These are phyloP conservation scores for Debaryomycetaceae sp. DNA, from an alignment of 1,139 yeast species.

Conservation along the genomic window DNA sequence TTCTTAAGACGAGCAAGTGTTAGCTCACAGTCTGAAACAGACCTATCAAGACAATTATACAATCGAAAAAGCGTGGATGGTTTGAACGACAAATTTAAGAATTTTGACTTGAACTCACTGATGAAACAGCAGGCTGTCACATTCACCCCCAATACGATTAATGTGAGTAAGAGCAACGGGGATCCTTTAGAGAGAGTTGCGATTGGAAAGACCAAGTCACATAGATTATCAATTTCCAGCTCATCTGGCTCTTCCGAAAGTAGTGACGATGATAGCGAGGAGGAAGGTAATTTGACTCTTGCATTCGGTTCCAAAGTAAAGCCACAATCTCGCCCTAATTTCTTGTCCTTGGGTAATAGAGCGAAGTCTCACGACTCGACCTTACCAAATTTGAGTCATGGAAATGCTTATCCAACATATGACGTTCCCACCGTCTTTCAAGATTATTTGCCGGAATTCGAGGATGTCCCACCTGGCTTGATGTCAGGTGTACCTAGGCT, in stretches of 20 bases:
- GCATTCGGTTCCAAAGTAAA: constrained; percentile 47
- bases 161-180: constrained; percentile 7
- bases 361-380: constrained; percentile 47
- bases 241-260: constrained; percentile 12
- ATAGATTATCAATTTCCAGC: neutral
- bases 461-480: constrained; percentile 41
- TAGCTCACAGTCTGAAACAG: constrained; percentile 9
- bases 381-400: constrained; percentile 23
- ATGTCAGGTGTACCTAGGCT: constrained; percentile 23
- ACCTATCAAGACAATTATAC: constrained; percentile 2
- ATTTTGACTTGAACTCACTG: constrained; percentile 36
- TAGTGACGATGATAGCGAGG: constrained; percentile 38
- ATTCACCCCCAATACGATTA: constrained; percentile 1
- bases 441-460: constrained; percentile 33
- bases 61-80: constrained; percentile 7
- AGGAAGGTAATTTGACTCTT: constrained; percentile 49
- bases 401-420: constrained; percentile 12
- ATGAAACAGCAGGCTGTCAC: constrained; percentile 24
- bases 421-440: constrained; percentile 28
- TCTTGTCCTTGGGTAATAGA: constrained; percentile 30
- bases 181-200: constrained; percentile 9
- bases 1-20: neutral
- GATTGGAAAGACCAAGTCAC: constrained; percentile 2
- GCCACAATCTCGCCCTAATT: constrained; percentile 35
- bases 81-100: constrained; percentile 33